A percentile compares a stretch with the other conserved stretches of the same genome.
phyloP scores from a whole-genome alignment of 208 protist genomes.

The Leishmania amazonensis region DNA sequence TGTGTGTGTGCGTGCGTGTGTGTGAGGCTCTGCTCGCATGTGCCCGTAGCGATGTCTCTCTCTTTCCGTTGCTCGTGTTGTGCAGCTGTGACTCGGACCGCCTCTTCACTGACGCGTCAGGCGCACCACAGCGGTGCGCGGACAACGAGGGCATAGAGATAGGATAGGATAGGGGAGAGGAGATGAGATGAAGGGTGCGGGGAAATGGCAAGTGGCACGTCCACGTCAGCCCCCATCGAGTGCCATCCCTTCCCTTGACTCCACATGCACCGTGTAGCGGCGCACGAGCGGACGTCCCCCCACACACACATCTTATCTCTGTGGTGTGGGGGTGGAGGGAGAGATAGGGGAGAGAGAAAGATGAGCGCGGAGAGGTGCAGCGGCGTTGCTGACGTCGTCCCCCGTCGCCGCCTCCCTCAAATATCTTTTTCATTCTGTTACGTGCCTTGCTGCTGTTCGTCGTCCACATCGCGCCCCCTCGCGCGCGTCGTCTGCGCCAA shows the following conservation, averaged over 20 bases:
- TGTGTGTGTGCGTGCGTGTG: not conserved
- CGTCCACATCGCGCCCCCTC: not conserved
- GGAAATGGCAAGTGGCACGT: not conserved
- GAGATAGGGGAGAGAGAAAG: not conserved
- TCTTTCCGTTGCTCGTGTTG: not conserved
- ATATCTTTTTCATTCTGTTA: not conserved
- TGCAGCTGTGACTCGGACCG: not conserved
- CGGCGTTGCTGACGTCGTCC: not conserved
- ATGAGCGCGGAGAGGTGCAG: not conserved
- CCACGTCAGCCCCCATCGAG: not conserved
- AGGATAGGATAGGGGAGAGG: not conserved
- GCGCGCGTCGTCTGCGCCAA: not conserved
- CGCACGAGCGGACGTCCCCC: not conserved
- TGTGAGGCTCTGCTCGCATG: not conserved
- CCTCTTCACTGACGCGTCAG: not conserved
- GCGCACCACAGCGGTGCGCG: not conserved
- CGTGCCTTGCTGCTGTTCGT: not conserved
- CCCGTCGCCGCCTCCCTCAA: not conserved
- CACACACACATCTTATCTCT: not conserved
- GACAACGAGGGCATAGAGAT: not conserved
- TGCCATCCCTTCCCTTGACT: not conserved
- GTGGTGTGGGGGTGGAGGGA: not conserved
- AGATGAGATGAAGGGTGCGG: not conserved
- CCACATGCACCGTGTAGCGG: not conserved
- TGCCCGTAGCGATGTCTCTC: not conserved